A percentile compares a stretch with the other conserved stretches of the same genome.
phyloP scores from a whole-genome alignment of 1,139 yeast species.

The Suhomyces chickasaworum region DNA sequence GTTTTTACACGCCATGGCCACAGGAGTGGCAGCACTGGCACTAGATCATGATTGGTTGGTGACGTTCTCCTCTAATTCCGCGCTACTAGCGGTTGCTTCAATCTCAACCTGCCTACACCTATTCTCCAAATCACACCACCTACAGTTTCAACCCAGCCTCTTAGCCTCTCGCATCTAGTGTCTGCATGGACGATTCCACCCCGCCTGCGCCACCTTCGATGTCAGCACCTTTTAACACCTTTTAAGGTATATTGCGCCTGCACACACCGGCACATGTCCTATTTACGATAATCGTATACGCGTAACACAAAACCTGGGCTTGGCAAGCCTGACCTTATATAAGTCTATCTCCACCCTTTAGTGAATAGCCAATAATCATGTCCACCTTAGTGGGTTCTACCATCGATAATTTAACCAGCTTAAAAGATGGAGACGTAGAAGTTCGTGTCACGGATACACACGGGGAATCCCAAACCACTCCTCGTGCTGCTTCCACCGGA shows the following conservation, averaged over 20 bases:
- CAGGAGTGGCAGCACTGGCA: background rate
- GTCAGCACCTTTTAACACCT: background rate
- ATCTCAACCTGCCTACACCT: too few species aligned
- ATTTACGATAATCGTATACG: constrained; percentile 9
- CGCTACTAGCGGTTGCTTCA: too few species aligned
- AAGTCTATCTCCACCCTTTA: background rate
- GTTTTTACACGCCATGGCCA: too few species aligned
- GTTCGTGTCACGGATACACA: background rate
- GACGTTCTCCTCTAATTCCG: too few species aligned
- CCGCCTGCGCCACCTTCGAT: constrained; percentile 2
- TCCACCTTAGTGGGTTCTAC: constrained; percentile 5
- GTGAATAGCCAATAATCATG: background rate
- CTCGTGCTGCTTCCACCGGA: background rate
- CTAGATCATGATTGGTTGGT: too few species aligned
- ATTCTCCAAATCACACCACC: background rate
- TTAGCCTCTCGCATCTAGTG: background rate
- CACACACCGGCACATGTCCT: constrained; percentile 1
- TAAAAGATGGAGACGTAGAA: background rate
- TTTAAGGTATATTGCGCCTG: background rate
- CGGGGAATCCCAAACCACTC: too few species aligned
- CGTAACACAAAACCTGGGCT: constrained; percentile 6
- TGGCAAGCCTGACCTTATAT: constrained; percentile 9
- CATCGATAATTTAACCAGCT: background rate
- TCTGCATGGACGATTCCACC: constrained; percentile 2
- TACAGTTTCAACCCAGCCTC: background rate